phyloP scores from a whole-genome alignment of 148 eudicot genomes.

The Cornus controversa region DNA sequence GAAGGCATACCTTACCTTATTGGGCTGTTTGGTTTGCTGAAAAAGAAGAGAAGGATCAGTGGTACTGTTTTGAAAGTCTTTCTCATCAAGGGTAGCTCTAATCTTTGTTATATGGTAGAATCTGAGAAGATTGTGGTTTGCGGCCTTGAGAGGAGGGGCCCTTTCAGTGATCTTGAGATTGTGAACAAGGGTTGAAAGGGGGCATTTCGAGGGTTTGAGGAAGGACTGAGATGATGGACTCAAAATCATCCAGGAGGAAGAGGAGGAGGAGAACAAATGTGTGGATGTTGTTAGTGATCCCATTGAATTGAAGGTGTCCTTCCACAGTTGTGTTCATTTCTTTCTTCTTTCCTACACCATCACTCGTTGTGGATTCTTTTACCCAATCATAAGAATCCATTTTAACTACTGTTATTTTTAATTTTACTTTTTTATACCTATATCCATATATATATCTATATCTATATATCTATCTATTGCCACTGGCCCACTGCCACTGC shows the following conservation, averaged over 20 bases:
- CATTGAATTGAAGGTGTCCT: slow-evolving; percentile 14
- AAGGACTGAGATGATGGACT: slow-evolving; percentile 14
- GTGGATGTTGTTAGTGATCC: slow-evolving; percentile 17
- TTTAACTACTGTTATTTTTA: too few relatives aligned
- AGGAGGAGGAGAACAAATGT: background rate
- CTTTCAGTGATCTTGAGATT: too few relatives aligned
- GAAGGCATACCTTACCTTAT: slow-evolving; percentile 34
- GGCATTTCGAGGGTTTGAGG: slow-evolving; percentile 12
- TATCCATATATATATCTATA: too few relatives aligned
- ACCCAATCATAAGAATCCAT: too few relatives aligned
- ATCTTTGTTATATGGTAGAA: slow-evolving; percentile 5
- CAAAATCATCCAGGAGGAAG: background rate
- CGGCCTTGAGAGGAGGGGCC: slow-evolving; percentile 10
- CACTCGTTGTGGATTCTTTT: background rate
- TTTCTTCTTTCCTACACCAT: background rate
- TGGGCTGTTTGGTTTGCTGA: slow-evolving; percentile 27
- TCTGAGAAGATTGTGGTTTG: slow-evolving; percentile 2
- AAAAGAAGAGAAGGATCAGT: slow-evolving; percentile 25
- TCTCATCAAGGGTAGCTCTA: slow-evolving; percentile 35
- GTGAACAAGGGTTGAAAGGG: slow-evolving; percentile 12
- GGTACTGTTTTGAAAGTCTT: slow-evolving; percentile 18
- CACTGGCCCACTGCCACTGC: too few relatives aligned
- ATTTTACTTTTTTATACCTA: too few relatives aligned
- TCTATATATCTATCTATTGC: too few relatives aligned
- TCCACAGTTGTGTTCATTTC: background rate